These are phyloP conservation scores for Tarenaya hassleriana DNA, from an alignment of 345 rosid species.

Conservation along the genomic window DNA sequence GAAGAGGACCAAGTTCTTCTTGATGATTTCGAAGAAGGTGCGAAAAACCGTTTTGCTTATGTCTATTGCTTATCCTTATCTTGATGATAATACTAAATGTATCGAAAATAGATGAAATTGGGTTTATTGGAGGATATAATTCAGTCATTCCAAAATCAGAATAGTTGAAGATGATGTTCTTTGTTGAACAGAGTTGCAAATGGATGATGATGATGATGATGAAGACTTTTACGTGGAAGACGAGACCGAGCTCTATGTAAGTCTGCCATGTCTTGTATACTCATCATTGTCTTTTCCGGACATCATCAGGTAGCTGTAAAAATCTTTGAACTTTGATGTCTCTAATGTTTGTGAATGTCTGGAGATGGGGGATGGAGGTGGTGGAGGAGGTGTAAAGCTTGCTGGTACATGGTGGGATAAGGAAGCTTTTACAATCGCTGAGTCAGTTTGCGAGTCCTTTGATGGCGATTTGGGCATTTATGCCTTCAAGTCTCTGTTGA, in stretches of 20 bases:
- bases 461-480: constrained; percentile 63
- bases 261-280: no score
- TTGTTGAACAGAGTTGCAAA: constrained; percentile 33
- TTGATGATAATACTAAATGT: no score
- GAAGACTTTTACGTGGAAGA: constrained; percentile 43
- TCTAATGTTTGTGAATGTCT: neutral
- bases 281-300: neutral
- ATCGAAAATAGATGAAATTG: no score
- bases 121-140: no score
- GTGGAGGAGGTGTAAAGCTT: constrained; percentile 77
- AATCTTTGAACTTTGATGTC: constrained; percentile 1
- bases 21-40: constrained; percentile 56
- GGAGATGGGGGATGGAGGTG: constrained; percentile 83
- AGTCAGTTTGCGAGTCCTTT: constrained; percentile 50
- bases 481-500: constrained; percentile 64
- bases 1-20: constrained; percentile 44
- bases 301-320: no score
- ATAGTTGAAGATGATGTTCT: neutral
- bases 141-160: no score
- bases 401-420: constrained; percentile 90
- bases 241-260: constrained; percentile 59
- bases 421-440: constrained; percentile 61
- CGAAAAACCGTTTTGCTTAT: neutral
- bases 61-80: neutral
- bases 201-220: constrained; percentile 35